Evolutionary conservation across 805 yeast genomes (phyloP), one percentile per base, ranked within the genome.

Genomic region (Pichia scutulata): DNA sequence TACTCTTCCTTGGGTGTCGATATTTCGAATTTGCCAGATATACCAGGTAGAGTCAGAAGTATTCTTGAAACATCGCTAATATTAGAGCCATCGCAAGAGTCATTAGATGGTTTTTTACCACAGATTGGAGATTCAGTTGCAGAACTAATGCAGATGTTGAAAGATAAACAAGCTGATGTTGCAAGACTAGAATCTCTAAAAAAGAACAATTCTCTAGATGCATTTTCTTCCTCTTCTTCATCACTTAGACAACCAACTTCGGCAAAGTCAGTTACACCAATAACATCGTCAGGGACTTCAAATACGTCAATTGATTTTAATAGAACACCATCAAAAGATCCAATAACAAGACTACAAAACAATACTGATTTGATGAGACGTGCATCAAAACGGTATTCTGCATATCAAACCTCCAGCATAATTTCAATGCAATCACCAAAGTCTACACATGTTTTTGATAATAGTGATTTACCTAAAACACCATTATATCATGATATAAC

Each of bases 381-480:
- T 54, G 99, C 98, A 0, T 90, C 97, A 0, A 84, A 92, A 58
- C 73, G 99, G 49, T 92, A 85, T 62, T 89, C 97, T 6, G 97
- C 97, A 0, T 92, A 90, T 54, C 98, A 92, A 61, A 62, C 65
- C 0, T 55, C 62, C 16, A 62, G 64, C 44, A 63, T 63, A 5
- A 53, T 63, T 5, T 62, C 65, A 7, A 62, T 65, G 67, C 46
- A 54, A 23, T 46, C 54, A 14, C 51, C 58, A 1, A 46, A 13
- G 28, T 36, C 50, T 25, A 49, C 43, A 12, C 16, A 46, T 19
- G 21, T 21, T 13, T 42, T 41, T 8, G 50, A 26, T 13, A 47
- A 55, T 2, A 43, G 44, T 22, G 42, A 43, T 37, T 41, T 60
- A 7, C 62, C 64, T 3, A 51, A 53, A 13, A 61, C 63, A 19